Conservation (phyloP, 2,329 filamentous ascomycete species). For the Fusarium tjaetaba region DNA sequence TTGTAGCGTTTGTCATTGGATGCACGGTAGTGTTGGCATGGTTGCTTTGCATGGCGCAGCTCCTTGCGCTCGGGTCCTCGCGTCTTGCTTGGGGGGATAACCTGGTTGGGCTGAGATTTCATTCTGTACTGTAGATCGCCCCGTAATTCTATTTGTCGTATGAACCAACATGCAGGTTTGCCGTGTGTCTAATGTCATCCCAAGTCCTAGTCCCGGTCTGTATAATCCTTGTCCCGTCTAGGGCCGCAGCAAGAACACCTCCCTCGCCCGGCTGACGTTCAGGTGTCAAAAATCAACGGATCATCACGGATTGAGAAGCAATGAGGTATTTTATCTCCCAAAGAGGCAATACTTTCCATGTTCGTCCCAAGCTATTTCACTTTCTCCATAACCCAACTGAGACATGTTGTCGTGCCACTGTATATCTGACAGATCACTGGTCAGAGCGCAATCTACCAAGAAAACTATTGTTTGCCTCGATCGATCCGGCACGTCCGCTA, state of each 20-base stretch:
- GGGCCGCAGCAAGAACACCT: neutral
- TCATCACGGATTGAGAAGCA: neutral
- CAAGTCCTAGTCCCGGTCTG: neutral
- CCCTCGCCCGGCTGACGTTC: neutral
- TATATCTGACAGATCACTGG: neutral
- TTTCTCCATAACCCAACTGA: neutral
- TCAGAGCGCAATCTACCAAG: neutral
- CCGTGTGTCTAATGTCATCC: neutral
- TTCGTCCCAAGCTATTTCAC: neutral
- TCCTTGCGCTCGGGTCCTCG: neutral
- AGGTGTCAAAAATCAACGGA: neutral
- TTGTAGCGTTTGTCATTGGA: conserved; percentile 37
- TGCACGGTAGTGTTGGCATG: neutral
- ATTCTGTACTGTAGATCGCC: neutral
- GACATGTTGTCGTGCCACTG: neutral
- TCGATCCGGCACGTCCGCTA: neutral
- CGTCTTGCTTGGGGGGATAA: neutral
- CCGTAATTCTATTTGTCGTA: neutral
- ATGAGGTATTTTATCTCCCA: neutral
- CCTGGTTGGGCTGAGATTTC: neutral
- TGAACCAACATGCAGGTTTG: neutral
- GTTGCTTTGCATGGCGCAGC: neutral
- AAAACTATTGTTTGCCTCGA: neutral
- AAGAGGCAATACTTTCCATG: neutral
- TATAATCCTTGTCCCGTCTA: neutral